Evolutionary conservation across 352 stramenopile species (phyloP), one percentile per base, ranked within the genome.

Genomic region (Aphanomyces invadans): DNA sequence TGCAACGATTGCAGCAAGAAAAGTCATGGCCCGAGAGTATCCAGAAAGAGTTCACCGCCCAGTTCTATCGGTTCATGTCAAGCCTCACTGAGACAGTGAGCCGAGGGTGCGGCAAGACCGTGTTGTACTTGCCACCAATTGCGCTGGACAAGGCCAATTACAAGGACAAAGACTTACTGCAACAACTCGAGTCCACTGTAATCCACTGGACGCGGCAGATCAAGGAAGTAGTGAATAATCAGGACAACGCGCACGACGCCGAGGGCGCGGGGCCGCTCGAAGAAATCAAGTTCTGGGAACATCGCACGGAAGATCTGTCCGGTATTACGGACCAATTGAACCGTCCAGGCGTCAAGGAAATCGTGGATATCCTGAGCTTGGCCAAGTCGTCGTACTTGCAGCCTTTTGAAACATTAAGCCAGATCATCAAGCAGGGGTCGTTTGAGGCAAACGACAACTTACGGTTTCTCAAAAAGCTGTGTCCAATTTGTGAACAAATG

Each of bases 131-230:
- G 26, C 89, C 91, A 2, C 79, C 87, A 0, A 87, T 96, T 46
- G 80, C 85, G 39, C 72, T 90, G 4, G 73, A 80, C 70, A 86
- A 95, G 60, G 82, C 92, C 60, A 93, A 93, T 66, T 75, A 89
- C 73, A 90, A 90, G 53, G 78, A 97, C 75, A 98, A 98, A 74
- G 95, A 98, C 52, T 73, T 98, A 21, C 83, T 98, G 42, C 92
- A 98, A 74, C 90, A 97, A 55, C 74, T 98, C n/a, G 94, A 98
- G 71, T 96, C 86, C 31, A 97, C 90, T 0, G 92, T 98, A 5
- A 98, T 98, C 68, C 90, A 98, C 72, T 98, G 95, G 95, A 98
- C 95, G 28, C 74, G 93, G 2, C 95, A 98, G 71, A 98, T 98
- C 70, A 98, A 98, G 69, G 92, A 98, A 63, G 90, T 98, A 23